Base-by-base conservation (phyloP, 495 filamentous ascomycete species). In the Parathielavia appendiculata region DNA sequence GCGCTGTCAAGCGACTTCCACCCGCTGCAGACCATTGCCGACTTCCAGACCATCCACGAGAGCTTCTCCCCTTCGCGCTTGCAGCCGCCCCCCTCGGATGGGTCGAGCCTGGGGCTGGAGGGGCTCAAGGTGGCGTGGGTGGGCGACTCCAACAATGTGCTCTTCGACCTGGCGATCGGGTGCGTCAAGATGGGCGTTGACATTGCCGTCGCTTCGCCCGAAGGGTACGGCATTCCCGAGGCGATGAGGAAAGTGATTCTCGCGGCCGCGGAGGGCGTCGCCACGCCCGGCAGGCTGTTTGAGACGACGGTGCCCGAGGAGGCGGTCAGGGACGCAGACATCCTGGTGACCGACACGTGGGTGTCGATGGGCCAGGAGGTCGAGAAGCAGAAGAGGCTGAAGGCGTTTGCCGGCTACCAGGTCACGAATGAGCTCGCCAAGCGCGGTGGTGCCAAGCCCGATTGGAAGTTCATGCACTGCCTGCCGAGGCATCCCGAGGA, bases 401-500 rank as follows among this genome's bases (percentile, higher is more conserved):
- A 85, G 73, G 89, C 84, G 30, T 98, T 98, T 66, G 78, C 81
- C 32, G 91, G 92, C 35, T 98, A 90, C 72, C 92, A 96, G 70
- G 86, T 98, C 62, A 95, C 91, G 4, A 73, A 82, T 13, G 87
- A 89, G 48, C 73, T 98, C 38, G 93, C 90, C 2, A 78, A 86
- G 73, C 79, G 84, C 45, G 93, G 92, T 41, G 90, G 90, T 34
- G 93, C 93, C 13, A 95, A 95, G 69, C 79, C 86, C 35, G 78
- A 80, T 58, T 98, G 93, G 93, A 91, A 89, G 74, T 98, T 97
- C 67, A 97, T 98, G 93, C 93, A 98, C 79, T 98, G 93, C 69
- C 72, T 98, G 51, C 93, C 93, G n/a, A 81, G 93, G 51, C 91
- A 98, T 64, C 83, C 80, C 0, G 92, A 98, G 74, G 93, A 98